A percentile compares a stretch with the other conserved stretches of the same genome.
phyloP scores from a whole-genome alignment of 169 alveolate species.

The Cryptosporidium sp. region DNA sequence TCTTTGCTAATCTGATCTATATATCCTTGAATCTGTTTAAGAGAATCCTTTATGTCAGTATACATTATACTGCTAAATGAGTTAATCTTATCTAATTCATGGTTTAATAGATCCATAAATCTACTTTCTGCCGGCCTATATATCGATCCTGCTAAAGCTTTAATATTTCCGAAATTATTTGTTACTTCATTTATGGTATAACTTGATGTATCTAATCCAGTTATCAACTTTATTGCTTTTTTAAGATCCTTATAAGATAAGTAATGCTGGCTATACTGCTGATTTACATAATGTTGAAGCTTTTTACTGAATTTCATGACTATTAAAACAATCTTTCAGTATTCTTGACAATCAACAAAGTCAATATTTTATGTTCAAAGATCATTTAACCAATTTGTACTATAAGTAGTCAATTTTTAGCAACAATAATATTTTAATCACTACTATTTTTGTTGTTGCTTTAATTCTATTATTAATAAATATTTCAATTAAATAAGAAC shows the following conservation, averaged over 20 bases:
- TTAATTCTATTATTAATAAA: background rate
- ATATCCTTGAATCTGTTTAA: conserved; percentile 41
- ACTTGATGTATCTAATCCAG: conserved; percentile 83
- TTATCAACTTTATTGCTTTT: conserved; percentile 81
- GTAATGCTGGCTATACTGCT: conserved; percentile 78
- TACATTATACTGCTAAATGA: conserved; percentile 75
- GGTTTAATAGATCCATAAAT: conserved; percentile 82
- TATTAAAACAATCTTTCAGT: background rate
- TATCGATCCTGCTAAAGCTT: conserved; percentile 81
- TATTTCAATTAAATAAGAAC: background rate
- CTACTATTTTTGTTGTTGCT: background rate
- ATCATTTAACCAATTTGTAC: background rate
- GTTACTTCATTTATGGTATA: conserved; percentile 82
- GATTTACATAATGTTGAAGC: conserved; percentile 80
- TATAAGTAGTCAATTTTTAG: background rate
- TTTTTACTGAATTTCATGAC: conserved; percentile 83
- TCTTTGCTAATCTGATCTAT: conserved; percentile 17
- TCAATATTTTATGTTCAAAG: no score
- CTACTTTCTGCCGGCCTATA: conserved; percentile 84
- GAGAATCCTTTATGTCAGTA: conserved; percentile 52
- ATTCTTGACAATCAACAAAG: background rate
- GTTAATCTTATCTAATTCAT: conserved; percentile 82
- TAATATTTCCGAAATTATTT: conserved; percentile 78
- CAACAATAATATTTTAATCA: background rate
- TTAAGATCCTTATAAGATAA: conserved; percentile 84